Evolutionary conservation across 768 basidiomycete species (phyloP).

Genomic region (Crassisporium funariophilum): DNA sequence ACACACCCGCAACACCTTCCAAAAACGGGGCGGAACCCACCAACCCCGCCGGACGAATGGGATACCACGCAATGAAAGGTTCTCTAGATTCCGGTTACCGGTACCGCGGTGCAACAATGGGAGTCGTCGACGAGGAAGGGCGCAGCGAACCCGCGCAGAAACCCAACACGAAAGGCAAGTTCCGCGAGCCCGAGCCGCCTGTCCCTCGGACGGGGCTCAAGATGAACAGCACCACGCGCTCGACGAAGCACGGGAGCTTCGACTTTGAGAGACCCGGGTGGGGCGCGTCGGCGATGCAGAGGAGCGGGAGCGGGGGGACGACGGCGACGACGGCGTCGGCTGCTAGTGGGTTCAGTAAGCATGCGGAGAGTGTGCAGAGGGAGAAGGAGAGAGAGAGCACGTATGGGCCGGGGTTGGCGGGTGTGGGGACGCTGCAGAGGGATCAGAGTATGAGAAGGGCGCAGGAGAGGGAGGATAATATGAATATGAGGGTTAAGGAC

Average conservation of each 20-base stretch:
- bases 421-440: conserved; percentile 47
- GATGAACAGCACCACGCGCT: conserved; percentile 35
- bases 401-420: conserved; percentile 44
- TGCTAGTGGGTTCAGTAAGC: conserved; percentile 33
- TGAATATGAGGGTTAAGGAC: conserved; percentile 24
- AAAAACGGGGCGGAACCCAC: conserved; percentile 15
- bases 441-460: conserved; percentile 41
- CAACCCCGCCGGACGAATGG: conserved; percentile 7
- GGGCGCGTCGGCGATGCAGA: conserved; percentile 40
- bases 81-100: conserved; percentile 41
- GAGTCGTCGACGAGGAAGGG: conserved; percentile 38
- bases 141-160: conserved; percentile 7
- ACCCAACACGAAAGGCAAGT: conserved; percentile 26
- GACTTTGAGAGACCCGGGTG: conserved; percentile 74
- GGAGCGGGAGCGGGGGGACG: conserved; percentile 46
- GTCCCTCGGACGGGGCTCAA: conserved; percentile 15
- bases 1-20: conserved; percentile 36
- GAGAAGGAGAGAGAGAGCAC: conserved; percentile 36
- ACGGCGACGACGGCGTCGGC: conserved; percentile 31
- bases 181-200: conserved; percentile 25
- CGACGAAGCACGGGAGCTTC: conserved; percentile 71
- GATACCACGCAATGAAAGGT: conserved; percentile 20
- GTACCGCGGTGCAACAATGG: conserved; percentile 35
- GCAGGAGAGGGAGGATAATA: conserved; percentile 39
- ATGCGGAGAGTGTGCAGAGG: conserved; percentile 23